Conservation (phyloP, 2,329 filamentous ascomycete genomes). For the Xylaria sp. region DNA sequence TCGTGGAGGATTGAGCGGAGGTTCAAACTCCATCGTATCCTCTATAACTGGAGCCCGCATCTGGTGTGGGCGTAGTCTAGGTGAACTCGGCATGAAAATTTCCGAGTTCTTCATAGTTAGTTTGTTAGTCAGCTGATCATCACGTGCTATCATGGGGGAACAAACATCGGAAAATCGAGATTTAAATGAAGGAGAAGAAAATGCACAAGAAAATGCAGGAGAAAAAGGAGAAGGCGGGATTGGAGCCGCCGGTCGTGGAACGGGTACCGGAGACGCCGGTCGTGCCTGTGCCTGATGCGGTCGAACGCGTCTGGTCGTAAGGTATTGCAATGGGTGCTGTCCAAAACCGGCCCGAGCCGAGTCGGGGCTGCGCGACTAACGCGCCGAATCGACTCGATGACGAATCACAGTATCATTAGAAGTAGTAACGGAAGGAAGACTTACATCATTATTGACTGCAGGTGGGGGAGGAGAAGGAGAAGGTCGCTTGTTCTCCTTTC, state of each 20-base stretch:
- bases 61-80: constrained; percentile 27
- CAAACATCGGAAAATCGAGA: constrained; percentile 34
- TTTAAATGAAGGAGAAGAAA: constrained; percentile 7
- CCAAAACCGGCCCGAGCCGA: constrained; percentile 8
- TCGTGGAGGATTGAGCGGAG: constrained; percentile 42
- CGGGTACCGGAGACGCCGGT: constrained; percentile 2
- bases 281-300: background rate
- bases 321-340: constrained; percentile 14
- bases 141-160: constrained; percentile 20
- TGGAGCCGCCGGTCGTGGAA: constrained; percentile 11
- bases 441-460: constrained; percentile 27
- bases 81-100: constrained; percentile 46
- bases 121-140: constrained; percentile 22
- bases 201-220: background rate
- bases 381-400: constrained; percentile 22
- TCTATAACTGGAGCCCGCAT: constrained; percentile 33
- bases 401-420: constrained; percentile 24
- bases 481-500: constrained; percentile 51
- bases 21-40: constrained; percentile 39
- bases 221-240: constrained; percentile 12
- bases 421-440: constrained; percentile 13
- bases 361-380: constrained; percentile 35
- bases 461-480: background rate
- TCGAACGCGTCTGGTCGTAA: constrained; percentile 3
- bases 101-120: constrained; percentile 12